Evolutionary conservation across 768 basidiomycete species (phyloP).

Genomic region (Ramaria sp.): DNA sequence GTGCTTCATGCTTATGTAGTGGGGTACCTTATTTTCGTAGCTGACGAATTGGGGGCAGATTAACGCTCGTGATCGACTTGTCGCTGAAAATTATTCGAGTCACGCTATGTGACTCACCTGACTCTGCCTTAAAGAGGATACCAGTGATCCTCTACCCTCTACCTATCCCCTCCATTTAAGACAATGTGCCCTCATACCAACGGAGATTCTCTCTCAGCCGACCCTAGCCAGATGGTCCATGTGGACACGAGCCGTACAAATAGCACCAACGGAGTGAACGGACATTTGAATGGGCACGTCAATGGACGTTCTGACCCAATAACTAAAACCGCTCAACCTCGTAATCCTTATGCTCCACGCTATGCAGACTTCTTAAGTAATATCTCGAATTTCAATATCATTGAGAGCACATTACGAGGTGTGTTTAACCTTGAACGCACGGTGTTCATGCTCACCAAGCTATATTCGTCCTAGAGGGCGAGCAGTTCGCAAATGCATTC

Average conservation of each 20-base stretch:
- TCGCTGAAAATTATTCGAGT: not conserved
- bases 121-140: not conserved
- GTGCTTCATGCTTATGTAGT: no score
- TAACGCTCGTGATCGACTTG: no score
- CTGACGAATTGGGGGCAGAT: no score
- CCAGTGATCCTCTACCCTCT: not conserved
- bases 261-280: conserved; percentile 21
- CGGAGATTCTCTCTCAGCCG: conserved; percentile 34
- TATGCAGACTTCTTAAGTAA: conserved; percentile 90
- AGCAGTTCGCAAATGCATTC: conserved; percentile 99
- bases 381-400: conserved; percentile 89
- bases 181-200: conserved; percentile 55
- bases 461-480: conserved; percentile 58
- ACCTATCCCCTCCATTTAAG: not conserved
- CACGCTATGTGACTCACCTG: not conserved
- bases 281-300: conserved; percentile 31
- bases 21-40: not conserved
- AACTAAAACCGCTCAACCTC: conserved; percentile 10
- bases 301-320: conserved; percentile 20
- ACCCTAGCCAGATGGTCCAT: conserved; percentile 56
- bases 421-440: conserved; percentile 16
- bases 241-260: conserved; percentile 40
- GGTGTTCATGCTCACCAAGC: conserved; percentile 6
- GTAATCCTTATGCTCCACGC: conserved; percentile 82
- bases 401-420: conserved; percentile 95